Percentiles rank a stretch among this genome's conserved stretches.
Conservation (phyloP, 805 yeast species). For the Torulaspora delbrueckii region DNA sequence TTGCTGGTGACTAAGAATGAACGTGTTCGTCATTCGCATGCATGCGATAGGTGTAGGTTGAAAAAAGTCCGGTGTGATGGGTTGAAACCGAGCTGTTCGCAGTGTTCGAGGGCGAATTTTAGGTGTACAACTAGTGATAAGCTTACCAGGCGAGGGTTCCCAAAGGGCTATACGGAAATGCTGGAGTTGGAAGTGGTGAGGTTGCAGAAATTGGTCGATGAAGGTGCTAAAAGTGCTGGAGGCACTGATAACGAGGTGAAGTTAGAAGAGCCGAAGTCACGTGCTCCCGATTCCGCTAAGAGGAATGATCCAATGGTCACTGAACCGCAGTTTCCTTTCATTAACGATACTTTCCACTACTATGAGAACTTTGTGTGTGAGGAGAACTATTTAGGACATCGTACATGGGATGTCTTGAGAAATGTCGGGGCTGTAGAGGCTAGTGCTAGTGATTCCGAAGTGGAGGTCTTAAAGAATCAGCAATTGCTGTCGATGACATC, state of each 20-base stretch:
- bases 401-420: slow-evolving; percentile 23
- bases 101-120: slow-evolving; percentile 60
- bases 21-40: slow-evolving; percentile 55
- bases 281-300: background rate
- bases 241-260: background rate
- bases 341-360: slow-evolving; percentile 28
- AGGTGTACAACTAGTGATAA: slow-evolving; percentile 70
- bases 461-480: slow-evolving; percentile 6
- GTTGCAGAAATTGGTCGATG: slow-evolving; percentile 43
- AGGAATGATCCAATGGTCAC: background rate
- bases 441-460: background rate
- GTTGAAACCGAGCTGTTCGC: slow-evolving; percentile 57
- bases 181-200: slow-evolving; percentile 58
- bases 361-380: slow-evolving; percentile 18
- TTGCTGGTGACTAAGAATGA: slow-evolving; percentile 26
- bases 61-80: slow-evolving; percentile 78
- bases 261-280: background rate
- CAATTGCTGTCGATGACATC: slow-evolving; percentile 11
- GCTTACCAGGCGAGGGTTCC: slow-evolving; percentile 69
- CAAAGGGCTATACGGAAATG: slow-evolving; percentile 75
- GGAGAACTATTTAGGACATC: slow-evolving; percentile 24
- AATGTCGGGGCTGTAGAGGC: background rate
- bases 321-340: slow-evolving; percentile 22
- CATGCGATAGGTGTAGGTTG: slow-evolving; percentile 75
- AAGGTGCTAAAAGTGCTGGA: background rate